Conservation (phyloP, 2,329 filamentous ascomycete genomes). For the Penicillium sp. region DNA sequence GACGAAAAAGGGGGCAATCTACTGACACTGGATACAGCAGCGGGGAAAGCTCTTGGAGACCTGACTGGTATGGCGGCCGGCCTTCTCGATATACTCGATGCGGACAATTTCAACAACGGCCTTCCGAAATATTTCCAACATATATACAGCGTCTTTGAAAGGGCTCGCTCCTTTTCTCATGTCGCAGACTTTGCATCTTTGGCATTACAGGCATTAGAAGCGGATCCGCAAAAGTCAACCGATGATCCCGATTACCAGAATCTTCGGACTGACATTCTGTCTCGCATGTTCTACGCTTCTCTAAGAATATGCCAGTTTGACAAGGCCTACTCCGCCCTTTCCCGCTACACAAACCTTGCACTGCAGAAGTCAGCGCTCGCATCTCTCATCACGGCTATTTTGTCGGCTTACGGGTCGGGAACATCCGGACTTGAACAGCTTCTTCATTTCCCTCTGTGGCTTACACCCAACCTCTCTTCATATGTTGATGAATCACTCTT, state of each 20-base stretch:
- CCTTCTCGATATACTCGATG: conserved; percentile 73
- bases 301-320: conserved; percentile 76
- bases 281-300: conserved; percentile 77
- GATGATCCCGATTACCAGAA: conserved; percentile 34
- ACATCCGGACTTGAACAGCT: conserved; percentile 53
- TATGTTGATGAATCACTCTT: conserved; percentile 75
- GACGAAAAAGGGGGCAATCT: not conserved
- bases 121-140: conserved; percentile 83
- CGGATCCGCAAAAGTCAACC: conserved; percentile 27
- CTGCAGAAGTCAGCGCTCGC: conserved; percentile 69
- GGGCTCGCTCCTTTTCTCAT: conserved; percentile 69
- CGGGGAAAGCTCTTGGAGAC: conserved; percentile 42
- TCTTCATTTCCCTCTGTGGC: conserved; percentile 67
- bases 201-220: conserved; percentile 61
- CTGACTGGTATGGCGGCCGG: conserved; percentile 49
- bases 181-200: conserved; percentile 79
- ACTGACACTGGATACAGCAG: conserved; percentile 25
- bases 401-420: conserved; percentile 38
- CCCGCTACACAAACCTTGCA: conserved; percentile 66
- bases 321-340: conserved; percentile 74
- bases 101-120: conserved; percentile 64
- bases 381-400: conserved; percentile 55
- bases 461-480: conserved; percentile 63
- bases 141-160: conserved; percentile 76
- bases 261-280: conserved; percentile 68